Evolutionary conservation across 495 filamentous ascomycete genomes (phyloP).

Genomic region (Penicillium cataractarum): DNA sequence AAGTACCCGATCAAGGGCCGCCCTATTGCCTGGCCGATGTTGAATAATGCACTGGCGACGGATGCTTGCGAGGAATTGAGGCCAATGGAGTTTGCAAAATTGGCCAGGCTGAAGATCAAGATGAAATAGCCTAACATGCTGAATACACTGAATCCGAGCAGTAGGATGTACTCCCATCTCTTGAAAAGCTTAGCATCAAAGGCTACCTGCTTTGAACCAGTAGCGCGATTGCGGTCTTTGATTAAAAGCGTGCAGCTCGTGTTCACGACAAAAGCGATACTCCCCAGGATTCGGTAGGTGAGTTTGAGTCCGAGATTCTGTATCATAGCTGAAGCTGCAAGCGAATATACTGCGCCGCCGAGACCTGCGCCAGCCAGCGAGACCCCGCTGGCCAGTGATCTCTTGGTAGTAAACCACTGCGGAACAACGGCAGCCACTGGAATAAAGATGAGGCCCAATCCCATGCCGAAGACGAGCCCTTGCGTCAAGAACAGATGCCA

Average conservation of each 20-base stretch:
- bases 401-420: conserved; percentile 55
- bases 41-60: conserved; percentile 67
- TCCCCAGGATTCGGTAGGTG: not conserved
- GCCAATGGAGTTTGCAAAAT: conserved; percentile 67
- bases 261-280: conserved; percentile 2
- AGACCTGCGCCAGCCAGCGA: conserved; percentile 52
- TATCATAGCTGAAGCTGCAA: not conserved
- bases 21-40: conserved; percentile 65
- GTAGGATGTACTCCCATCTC: not conserved
- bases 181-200: not conserved
- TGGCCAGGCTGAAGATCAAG: conserved; percentile 71
- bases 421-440: conserved; percentile 48
- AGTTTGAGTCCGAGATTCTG: not conserved
- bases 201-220: not conserved
- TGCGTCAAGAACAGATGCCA: conserved; percentile 59
- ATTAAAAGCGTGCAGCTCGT: not conserved
- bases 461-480: conserved; percentile 52
- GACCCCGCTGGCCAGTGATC: conserved; percentile 55
- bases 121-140: conserved; percentile 66
- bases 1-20: conserved; percentile 69
- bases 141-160: conserved; percentile 3
- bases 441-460: conserved; percentile 56
- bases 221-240: not conserved
- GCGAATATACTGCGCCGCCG: conserved; percentile 36
- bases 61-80: conserved; percentile 65